Conservation (phyloP, 2,329 filamentous ascomycete genomes). For the Cordyceps cicadae region DNA sequence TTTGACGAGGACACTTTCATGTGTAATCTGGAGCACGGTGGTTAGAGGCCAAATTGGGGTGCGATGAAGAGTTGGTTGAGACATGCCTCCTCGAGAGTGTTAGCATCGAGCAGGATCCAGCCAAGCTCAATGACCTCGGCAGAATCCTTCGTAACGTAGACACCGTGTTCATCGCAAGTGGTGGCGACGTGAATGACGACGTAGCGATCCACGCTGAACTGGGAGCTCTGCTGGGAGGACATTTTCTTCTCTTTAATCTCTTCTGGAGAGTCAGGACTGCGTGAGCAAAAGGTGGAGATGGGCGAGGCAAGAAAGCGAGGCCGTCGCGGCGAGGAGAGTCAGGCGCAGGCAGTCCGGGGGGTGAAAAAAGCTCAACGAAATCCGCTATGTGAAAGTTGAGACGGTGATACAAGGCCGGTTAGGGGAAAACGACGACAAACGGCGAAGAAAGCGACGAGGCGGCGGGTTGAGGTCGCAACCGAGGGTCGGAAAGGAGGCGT, state of each 20-base stretch:
- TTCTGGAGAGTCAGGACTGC: slow-evolving; percentile 17
- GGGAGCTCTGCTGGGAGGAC: slow-evolving; percentile 37
- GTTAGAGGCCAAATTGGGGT: background rate
- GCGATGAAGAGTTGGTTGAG: background rate
- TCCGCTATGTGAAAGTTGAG: slow-evolving; percentile 9
- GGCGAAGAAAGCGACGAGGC: background rate
- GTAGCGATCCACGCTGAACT: slow-evolving; percentile 83
- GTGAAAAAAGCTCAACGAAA: slow-evolving; percentile 14
- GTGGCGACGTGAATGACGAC: slow-evolving; percentile 98
- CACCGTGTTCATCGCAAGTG: slow-evolving; percentile 97
- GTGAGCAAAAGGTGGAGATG: slow-evolving; percentile 16
- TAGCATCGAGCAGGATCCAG: slow-evolving; percentile 92
- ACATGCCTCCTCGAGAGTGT: slow-evolving; percentile 81
- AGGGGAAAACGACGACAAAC: background rate
- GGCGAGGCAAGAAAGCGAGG: slow-evolving; percentile 11
- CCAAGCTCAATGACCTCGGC: slow-evolving; percentile 98
- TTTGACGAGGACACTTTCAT: slow-evolving; percentile 94
- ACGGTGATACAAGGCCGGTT: background rate
- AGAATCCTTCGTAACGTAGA: slow-evolving; percentile 98
- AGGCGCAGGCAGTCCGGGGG: background rate
- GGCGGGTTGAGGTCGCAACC: background rate
- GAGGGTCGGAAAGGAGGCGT: background rate
- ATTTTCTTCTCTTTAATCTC: slow-evolving; percentile 20
- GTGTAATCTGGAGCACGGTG: slow-evolving; percentile 60
- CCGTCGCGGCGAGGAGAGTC: slow-evolving; percentile 2